A percentile compares a stretch with the other conserved stretches of the same genome.
phyloP scores from a whole-genome alignment of 139 green algal species.

The Ettlia oleoabundans region DNA sequence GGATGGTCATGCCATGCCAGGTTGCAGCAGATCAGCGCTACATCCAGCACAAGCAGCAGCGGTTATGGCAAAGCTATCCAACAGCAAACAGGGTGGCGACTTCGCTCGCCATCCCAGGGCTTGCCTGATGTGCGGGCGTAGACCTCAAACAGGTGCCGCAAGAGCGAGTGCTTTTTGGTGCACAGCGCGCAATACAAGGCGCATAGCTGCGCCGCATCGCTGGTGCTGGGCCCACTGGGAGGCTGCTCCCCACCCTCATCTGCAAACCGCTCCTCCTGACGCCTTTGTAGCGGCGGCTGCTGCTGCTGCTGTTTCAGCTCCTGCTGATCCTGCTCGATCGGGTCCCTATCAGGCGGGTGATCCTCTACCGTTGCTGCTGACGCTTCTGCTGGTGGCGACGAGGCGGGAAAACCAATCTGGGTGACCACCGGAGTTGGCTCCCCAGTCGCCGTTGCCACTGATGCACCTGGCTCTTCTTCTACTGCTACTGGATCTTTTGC shows the following conservation, averaged over 20 bases:
- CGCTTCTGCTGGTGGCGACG: background rate
- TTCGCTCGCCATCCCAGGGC: too few species aligned
- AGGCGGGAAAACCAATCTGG: too few species aligned
- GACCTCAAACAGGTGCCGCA: conserved; percentile 59
- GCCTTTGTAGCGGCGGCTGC: too few species aligned
- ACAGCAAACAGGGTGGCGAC: too few species aligned
- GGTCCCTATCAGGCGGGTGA: background rate
- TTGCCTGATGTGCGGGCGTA: conserved; percentile 50
- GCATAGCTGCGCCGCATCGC: conserved; percentile 48
- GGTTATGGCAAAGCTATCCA: too few species aligned
- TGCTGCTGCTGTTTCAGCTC: conserved; percentile 3
- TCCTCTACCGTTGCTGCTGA: background rate
- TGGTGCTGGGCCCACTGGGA: conserved; percentile 13
- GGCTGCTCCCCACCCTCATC: background rate
- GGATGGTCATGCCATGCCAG: too few species aligned
- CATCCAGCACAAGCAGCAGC: too few species aligned
- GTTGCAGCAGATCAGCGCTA: too few species aligned
- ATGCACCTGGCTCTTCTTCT: background rate
- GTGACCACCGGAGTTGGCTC: background rate
- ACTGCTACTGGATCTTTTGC: conserved; percentile 21
- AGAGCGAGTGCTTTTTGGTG: conserved; percentile 63
- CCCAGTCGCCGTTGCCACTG: background rate
- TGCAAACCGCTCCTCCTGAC: background rate
- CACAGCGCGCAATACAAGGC: conserved; percentile 75
- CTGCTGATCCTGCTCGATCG: background rate